These are phyloP conservation scores for Apiotrichum laibachii DNA, from an alignment of 1,284 basidiomycete genomes.

Conservation along the genomic window DNA sequence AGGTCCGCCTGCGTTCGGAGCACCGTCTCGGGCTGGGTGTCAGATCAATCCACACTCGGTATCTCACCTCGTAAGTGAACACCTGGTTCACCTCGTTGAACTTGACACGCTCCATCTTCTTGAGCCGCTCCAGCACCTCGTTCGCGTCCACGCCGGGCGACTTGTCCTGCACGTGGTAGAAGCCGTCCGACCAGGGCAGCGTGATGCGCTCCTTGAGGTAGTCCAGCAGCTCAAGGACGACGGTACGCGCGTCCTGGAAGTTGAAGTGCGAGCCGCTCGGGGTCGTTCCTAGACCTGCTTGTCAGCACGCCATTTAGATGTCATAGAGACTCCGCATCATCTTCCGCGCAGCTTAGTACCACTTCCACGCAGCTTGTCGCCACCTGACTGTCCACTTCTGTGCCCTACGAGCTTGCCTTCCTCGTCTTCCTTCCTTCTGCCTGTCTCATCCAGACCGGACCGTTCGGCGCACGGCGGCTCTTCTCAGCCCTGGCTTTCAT, in stretches of 20 bases:
- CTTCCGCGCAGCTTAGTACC: too few relatives aligned
- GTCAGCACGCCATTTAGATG: not conserved
- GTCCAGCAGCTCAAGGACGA: slow-evolving; percentile 31
- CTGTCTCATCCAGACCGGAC: too few relatives aligned
- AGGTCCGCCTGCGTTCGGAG: slow-evolving; percentile 35
- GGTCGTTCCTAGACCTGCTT: slow-evolving; percentile 8
- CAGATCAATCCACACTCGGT: not conserved
- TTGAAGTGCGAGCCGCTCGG: slow-evolving; percentile 10
- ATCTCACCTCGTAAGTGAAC: slow-evolving; percentile 43
- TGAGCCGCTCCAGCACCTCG: slow-evolving; percentile 39
- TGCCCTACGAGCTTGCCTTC: too few relatives aligned
- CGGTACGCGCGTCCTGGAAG: slow-evolving; percentile 35
- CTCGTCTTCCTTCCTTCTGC: too few relatives aligned
- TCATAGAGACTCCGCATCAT: too few relatives aligned
- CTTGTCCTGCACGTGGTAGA: slow-evolving; percentile 35
- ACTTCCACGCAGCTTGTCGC: not conserved
- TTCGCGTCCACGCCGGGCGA: slow-evolving; percentile 31
- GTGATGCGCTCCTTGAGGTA: slow-evolving; percentile 35
- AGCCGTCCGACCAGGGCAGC: slow-evolving; percentile 36
- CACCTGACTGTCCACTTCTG: not conserved
- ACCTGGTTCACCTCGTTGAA: slow-evolving; percentile 45
- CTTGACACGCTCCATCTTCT: slow-evolving; percentile 41
- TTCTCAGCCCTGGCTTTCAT: too few relatives aligned
- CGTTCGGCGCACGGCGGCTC: too few relatives aligned
- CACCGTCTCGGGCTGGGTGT: slow-evolving; percentile 39